phyloP scores from a whole-genome alignment of 371 early-diverging fungal species.

The Dentiscutata heterogama region DNA sequence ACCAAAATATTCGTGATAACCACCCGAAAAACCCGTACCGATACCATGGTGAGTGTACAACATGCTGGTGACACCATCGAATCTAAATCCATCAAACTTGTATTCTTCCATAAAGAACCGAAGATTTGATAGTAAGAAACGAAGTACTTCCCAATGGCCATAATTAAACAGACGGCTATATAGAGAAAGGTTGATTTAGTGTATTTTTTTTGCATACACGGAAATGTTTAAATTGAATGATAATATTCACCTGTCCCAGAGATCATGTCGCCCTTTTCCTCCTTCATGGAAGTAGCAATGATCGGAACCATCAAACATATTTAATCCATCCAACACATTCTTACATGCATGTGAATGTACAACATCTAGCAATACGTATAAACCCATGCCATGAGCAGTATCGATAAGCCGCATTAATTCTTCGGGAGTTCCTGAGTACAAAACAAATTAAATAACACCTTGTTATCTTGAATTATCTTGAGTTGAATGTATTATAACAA shows the following conservation, averaged over 20 bases:
- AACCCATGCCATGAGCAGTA: conserved; percentile 91
- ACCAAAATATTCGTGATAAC: conserved; percentile 95
- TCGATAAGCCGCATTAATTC: conserved; percentile 91
- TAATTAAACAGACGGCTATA: conserved; percentile 91
- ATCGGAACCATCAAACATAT: conserved; percentile 95
- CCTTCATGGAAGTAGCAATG: conserved; percentile 97
- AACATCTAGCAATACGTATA: conserved; percentile 92
- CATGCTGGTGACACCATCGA: conserved; percentile 98
- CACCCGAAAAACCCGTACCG: conserved; percentile 91
- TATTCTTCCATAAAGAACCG: conserved; percentile 93
- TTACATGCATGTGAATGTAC: conserved; percentile 98
- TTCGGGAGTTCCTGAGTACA: conserved; percentile 75
- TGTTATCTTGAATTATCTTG: neutral
- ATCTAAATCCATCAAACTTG: conserved; percentile 96
- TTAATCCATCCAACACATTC: conserved; percentile 94
- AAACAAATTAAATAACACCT: neutral
- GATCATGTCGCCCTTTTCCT: conserved; percentile 84
- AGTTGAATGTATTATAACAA: neutral
- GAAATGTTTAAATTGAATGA: neutral
- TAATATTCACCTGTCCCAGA: conserved; percentile 82
- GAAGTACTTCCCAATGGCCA: conserved; percentile 85
- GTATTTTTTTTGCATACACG: neutral
- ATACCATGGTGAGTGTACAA: conserved; percentile 96
- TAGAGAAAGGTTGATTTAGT: neutral
- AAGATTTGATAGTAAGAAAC: conserved; percentile 94